These are phyloP conservation scores for Eucalyptus rudis DNA, from an alignment of 345 rosid species.

Conservation along the genomic window DNA sequence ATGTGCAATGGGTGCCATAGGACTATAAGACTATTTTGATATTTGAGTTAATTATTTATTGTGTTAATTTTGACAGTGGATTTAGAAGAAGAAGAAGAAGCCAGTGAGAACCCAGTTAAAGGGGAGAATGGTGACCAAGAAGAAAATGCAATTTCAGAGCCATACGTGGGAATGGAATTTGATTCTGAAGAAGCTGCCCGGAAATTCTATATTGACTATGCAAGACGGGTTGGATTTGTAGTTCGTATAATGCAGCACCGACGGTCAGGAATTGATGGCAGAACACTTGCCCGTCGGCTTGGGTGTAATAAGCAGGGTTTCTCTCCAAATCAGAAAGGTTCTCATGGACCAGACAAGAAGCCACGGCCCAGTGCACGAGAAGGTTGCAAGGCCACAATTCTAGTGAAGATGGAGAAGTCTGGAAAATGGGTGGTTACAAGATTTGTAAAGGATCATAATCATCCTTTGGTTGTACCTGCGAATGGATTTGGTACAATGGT, in stretches of 20 bases:
- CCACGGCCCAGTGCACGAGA: slow-evolving; percentile 51
- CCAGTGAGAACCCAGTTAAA: slow-evolving; percentile 12
- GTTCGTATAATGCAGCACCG: slow-evolving; percentile 76
- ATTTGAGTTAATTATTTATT: not conserved
- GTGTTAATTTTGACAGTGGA: slow-evolving; percentile 21
- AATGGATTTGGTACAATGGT: slow-evolving; percentile 35
- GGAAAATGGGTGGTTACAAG: slow-evolving; percentile 80
- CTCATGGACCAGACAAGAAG: slow-evolving; percentile 37
- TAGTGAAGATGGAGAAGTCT: slow-evolving; percentile 64
- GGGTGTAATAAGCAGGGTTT: slow-evolving; percentile 83
- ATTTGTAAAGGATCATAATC: slow-evolving; percentile 74
- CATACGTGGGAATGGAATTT: slow-evolving; percentile 68
- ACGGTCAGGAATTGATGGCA: slow-evolving; percentile 61
- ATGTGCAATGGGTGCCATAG: not conserved
- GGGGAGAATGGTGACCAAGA: slow-evolving; percentile 19
- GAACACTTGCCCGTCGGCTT: slow-evolving; percentile 66
- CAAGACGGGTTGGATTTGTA: slow-evolving; percentile 49
- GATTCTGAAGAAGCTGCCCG: slow-evolving; percentile 66
- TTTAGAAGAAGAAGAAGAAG: slow-evolving; percentile 23
- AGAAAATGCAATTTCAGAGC: slow-evolving; percentile 29
- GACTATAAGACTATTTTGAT: not conserved
- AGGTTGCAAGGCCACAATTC: slow-evolving; percentile 76
- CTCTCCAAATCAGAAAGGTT: slow-evolving; percentile 32
- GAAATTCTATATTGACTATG: slow-evolving; percentile 52
- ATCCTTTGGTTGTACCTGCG: slow-evolving; percentile 36